Evolutionary conservation across 768 basidiomycete genomes (phyloP).

Genomic region (Hygrophoropsis aurantiaca): DNA sequence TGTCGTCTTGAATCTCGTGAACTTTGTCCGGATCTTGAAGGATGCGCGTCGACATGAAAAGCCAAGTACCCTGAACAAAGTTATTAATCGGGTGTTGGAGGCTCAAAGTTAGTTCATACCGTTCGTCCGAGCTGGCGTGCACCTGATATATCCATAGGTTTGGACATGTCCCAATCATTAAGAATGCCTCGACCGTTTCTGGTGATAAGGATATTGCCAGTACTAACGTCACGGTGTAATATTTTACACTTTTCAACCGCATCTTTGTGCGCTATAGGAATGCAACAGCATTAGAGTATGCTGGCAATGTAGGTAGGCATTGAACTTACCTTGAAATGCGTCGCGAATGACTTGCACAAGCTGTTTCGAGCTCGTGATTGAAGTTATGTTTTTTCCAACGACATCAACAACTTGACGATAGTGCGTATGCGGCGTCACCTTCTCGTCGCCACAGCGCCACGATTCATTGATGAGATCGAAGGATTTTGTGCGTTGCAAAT

Average conservation of each 20-base stretch:
- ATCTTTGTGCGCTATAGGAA: conserved; percentile 20
- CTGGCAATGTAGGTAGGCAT: background rate
- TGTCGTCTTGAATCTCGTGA: conserved; percentile 27
- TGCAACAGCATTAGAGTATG: no score
- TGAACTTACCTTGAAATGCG: conserved; percentile 4
- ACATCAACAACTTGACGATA: conserved; percentile 4
- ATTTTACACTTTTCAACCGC: conserved; percentile 13
- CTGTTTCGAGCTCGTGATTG: background rate
- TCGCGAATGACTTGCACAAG: conserved; percentile 8
- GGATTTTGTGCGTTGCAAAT: background rate
- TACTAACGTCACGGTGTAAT: conserved; percentile 30
- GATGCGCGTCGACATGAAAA: conserved; percentile 27
- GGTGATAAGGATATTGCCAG: conserved; percentile 21
- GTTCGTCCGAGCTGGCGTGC: background rate
- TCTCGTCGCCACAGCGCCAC: background rate
- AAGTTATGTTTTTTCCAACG: conserved; percentile 2
- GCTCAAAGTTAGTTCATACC: background rate
- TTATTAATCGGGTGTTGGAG: background rate
- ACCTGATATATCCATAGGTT: background rate
- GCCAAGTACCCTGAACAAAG: conserved; percentile 30
- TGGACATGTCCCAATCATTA: conserved; percentile 25
- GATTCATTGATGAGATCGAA: no score
- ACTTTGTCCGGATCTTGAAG: conserved; percentile 12
- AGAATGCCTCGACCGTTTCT: conserved; percentile 14
- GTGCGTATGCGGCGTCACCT: conserved; percentile 3